These are phyloP conservation scores for Daucus carota DNA, from an alignment of 129 eudicot species.

Conservation along the genomic window DH1_v3.0 NC_030389.2:9027001-9027500, in stretches of 20 bases:
- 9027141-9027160: slow-evolving; percentile 27
- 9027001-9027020: not conserved
- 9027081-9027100: too few relatives aligned
- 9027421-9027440: slow-evolving; percentile 57
- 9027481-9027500: slow-evolving; percentile 61
- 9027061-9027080: too few relatives aligned
- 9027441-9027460: slow-evolving; percentile 61
- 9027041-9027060: not conserved
- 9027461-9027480: slow-evolving; percentile 71
- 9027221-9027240: slow-evolving; percentile 14
- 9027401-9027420: slow-evolving; percentile 47
- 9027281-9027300: slow-evolving; percentile 36
- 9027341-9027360: slow-evolving; percentile 77
- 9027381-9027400: slow-evolving; percentile 58
- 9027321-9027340: slow-evolving; percentile 80
- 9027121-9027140: slow-evolving; percentile 24
- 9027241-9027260: slow-evolving; percentile 21
- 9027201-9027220: not conserved
- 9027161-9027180: slow-evolving; percentile 13
- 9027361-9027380: slow-evolving; percentile 59
- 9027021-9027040: not conserved
- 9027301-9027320: slow-evolving; percentile 51
- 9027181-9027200: slow-evolving; percentile 19
- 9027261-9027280: slow-evolving; percentile 23
- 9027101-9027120: not conserved